Conservation (phyloP, 2,329 filamentous ascomycete genomes). For the Phoma sp. region DNA sequence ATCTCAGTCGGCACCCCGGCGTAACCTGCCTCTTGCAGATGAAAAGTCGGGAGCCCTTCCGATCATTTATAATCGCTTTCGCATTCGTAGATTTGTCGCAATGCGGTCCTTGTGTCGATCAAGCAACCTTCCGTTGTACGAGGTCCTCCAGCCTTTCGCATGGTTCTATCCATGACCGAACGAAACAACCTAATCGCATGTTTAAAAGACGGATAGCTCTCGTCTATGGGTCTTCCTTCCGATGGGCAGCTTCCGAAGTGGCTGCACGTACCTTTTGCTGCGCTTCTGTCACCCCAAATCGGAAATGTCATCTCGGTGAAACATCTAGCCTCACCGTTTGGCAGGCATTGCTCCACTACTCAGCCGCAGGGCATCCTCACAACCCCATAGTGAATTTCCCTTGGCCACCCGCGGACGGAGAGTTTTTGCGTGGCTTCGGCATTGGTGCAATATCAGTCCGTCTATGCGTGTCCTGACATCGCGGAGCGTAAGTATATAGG, state of each 20-base stretch:
- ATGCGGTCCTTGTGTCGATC: background rate
- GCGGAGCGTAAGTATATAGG: background rate
- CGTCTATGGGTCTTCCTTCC: background rate
- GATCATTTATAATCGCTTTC: background rate
- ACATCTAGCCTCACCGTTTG: constrained; percentile 7
- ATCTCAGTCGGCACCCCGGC: background rate
- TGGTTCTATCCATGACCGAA: background rate
- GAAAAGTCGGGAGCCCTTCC: background rate
- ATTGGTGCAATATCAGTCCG: background rate
- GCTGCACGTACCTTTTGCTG: background rate
- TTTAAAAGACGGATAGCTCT: background rate
- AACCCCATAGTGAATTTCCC: background rate
- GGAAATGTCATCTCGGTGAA: constrained; percentile 6
- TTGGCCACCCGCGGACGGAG: background rate
- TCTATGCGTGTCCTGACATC: background rate
- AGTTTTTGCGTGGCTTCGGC: background rate
- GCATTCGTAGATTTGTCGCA: background rate
- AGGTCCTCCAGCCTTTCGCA: background rate
- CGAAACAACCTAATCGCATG: constrained; percentile 1
- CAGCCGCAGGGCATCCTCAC: background rate
- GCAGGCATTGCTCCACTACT: constrained; percentile 5
- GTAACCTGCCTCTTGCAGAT: background rate
- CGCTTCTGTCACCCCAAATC: background rate
- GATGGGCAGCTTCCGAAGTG: background rate
- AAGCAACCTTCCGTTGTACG: background rate